Percentiles rank a stretch among this genome's conserved stretches.
Conservation (phyloP, 2,329 filamentous ascomycete species). For the Aspergillus ibericus region DNA sequence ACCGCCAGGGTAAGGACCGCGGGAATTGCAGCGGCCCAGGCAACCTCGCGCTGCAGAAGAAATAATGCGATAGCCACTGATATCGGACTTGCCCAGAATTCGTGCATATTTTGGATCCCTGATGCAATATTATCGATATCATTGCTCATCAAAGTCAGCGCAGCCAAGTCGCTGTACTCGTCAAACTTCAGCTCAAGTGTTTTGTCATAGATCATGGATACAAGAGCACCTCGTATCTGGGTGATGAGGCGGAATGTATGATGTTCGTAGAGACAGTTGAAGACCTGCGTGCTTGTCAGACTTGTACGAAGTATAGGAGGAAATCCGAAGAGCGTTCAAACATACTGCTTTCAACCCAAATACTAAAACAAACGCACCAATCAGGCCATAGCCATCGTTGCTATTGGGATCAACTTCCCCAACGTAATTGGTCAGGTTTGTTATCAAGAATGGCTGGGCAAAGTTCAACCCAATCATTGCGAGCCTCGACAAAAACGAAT, state of each 20-base stretch:
- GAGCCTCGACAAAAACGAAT: background rate
- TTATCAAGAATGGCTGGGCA: constrained; percentile 3
- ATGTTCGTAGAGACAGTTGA: constrained; percentile 1
- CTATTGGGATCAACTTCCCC: background rate
- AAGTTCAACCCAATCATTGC: background rate
- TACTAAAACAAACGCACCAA: background rate
- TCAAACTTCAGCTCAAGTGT: constrained; percentile 37
- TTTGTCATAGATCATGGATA: constrained; percentile 51
- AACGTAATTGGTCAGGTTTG: background rate
- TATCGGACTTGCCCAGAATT: constrained; percentile 14
- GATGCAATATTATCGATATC: constrained; percentile 41
- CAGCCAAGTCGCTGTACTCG: constrained; percentile 37
- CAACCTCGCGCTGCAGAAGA: background rate
- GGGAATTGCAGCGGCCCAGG: background rate
- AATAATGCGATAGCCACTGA: background rate
- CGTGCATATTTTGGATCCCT: constrained; percentile 18
- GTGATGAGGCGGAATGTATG: background rate
- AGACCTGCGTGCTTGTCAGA: background rate
- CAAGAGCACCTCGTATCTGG: constrained; percentile 36
- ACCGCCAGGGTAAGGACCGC: background rate
- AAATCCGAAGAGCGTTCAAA: background rate
- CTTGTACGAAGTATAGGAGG: background rate
- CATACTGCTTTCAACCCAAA: background rate
- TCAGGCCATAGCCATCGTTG: background rate
- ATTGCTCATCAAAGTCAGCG: constrained; percentile 50